phyloP scores from a whole-genome alignment of 225 moss, liverwort and hornwort species.

The Polytrichum formosum region DNA sequence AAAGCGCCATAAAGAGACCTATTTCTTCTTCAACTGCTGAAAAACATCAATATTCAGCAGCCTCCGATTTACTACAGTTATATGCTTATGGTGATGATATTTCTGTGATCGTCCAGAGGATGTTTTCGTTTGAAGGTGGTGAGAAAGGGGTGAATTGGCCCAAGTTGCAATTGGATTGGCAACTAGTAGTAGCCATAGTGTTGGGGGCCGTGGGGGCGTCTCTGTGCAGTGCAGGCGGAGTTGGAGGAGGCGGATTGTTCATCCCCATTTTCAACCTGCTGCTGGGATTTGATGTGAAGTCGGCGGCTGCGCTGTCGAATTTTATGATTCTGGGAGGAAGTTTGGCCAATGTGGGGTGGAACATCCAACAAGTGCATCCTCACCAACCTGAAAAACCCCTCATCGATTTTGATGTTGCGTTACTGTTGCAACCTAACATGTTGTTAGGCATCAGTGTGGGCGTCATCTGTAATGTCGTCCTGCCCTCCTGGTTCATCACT shows the following conservation, averaged over 20 bases:
- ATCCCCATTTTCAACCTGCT: constrained; percentile 62
- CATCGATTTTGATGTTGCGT: constrained; percentile 48
- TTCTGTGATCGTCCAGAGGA: no score
- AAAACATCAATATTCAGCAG: no score
- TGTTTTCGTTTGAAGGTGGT: constrained; percentile 19
- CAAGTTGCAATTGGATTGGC: constrained; percentile 33
- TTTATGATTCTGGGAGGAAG: constrained; percentile 59
- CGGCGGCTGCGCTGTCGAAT: constrained; percentile 57
- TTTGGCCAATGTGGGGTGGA: constrained; percentile 48
- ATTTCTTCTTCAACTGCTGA: no score
- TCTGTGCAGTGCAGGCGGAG: constrained; percentile 51
- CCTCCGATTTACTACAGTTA: no score
- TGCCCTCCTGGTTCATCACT: constrained; percentile 50
- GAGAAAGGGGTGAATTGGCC: constrained; percentile 26
- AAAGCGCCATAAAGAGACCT: no score
- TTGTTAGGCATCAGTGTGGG: constrained; percentile 51
- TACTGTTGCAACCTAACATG: constrained; percentile 57
- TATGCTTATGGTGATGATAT: no score
- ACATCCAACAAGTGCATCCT: constrained; percentile 35
- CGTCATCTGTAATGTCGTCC: constrained; percentile 40
- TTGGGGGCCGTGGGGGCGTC: constrained; percentile 47
- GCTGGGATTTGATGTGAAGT: constrained; percentile 46
- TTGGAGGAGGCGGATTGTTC: constrained; percentile 53
- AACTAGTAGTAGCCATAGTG: constrained; percentile 25
- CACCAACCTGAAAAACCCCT: constrained; percentile 26